These are phyloP conservation scores for Macrophomina phaseolina DNA, from an alignment of 2,329 filamentous ascomycete genomes.

Conservation along the genomic window DNA sequence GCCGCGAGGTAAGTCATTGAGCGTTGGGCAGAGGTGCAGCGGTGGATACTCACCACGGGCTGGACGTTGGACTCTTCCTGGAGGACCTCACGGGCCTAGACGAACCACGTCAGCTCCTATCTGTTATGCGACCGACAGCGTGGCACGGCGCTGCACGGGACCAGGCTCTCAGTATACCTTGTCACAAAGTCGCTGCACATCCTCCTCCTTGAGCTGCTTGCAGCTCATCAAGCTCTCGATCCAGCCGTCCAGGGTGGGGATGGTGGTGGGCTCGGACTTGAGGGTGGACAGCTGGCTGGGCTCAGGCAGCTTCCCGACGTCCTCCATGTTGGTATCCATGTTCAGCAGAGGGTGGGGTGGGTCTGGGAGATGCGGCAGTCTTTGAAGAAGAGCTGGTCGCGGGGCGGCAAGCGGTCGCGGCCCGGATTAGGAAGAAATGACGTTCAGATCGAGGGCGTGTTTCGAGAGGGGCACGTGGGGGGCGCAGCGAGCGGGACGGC, in stretches of 20 bases:
- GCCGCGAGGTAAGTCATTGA: conserved; percentile 31
- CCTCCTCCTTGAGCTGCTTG: conserved; percentile 94
- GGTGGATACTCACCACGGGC: conserved; percentile 76
- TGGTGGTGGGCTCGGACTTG: conserved; percentile 81
- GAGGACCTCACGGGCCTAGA: conserved; percentile 88
- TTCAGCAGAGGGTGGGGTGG: conserved; percentile 39
- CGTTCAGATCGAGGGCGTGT: conserved; percentile 38
- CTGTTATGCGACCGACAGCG: conserved; percentile 3
- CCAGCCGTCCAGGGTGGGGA: conserved; percentile 95
- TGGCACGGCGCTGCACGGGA: not conserved
- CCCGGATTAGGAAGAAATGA: conserved; percentile 45
- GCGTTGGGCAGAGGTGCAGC: not conserved
- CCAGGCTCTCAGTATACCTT: conserved; percentile 65
- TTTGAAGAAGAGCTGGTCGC: conserved; percentile 33
- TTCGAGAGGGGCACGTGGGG: conserved; percentile 28
- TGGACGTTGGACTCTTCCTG: conserved; percentile 99
- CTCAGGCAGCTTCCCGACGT: conserved; percentile 80
- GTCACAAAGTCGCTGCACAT: conserved; percentile 96
- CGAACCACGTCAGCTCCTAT: conserved; percentile 28
- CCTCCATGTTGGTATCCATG: conserved; percentile 99
- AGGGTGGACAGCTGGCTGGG: conserved; percentile 71
- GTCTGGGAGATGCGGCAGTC: conserved; percentile 38
- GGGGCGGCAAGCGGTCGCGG: conserved; percentile 42
- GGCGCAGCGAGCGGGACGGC: not conserved
- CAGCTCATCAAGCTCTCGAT: conserved; percentile 98